Conservation (phyloP, 1,139 yeast genomes). For the Yamadazyma oceani region DNA sequence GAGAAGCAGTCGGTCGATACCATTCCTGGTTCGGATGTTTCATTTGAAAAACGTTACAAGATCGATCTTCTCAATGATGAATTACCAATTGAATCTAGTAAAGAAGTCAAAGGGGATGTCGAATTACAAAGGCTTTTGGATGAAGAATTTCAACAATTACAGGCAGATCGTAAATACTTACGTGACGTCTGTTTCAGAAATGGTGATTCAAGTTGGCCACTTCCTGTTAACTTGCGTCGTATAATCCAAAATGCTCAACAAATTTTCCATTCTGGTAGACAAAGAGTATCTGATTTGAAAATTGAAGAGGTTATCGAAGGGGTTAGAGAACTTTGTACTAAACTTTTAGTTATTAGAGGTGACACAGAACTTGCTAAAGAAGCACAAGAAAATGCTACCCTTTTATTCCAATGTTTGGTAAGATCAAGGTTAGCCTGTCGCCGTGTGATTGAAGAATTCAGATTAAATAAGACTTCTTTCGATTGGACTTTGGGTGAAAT, state of each 20-base stretch:
- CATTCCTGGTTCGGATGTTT: slow-evolving; percentile 85
- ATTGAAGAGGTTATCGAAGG: slow-evolving; percentile 75
- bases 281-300: slow-evolving; percentile 86
- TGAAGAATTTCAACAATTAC: slow-evolving; percentile 77
- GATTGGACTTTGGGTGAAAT: slow-evolving; percentile 96
- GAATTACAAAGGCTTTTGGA: slow-evolving; percentile 79
- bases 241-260: slow-evolving; percentile 96
- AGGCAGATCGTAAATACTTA: slow-evolving; percentile 73
- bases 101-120: slow-evolving; percentile 88
- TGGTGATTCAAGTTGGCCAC: slow-evolving; percentile 96
- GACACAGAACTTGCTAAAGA: slow-evolving; percentile 69
- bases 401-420: slow-evolving; percentile 84
- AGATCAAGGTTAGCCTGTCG: slow-evolving; percentile 91
- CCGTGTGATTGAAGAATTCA: slow-evolving; percentile 88
- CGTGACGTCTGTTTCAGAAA: slow-evolving; percentile 81
- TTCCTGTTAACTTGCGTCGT: slow-evolving; percentile 96
- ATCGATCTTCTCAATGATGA: slow-evolving; percentile 80
- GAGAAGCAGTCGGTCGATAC: slow-evolving; percentile 97
- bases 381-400: slow-evolving; percentile 91
- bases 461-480: slow-evolving; percentile 80
- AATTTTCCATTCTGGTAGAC: slow-evolving; percentile 89
- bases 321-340: slow-evolving; percentile 68
- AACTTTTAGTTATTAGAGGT: slow-evolving; percentile 81
- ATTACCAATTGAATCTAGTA: slow-evolving; percentile 77
- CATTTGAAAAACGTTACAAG: slow-evolving; percentile 82